Evolutionary conservation across 2,329 filamentous ascomycete genomes (phyloP).

Genomic region (Colletotrichum melonis): DNA sequence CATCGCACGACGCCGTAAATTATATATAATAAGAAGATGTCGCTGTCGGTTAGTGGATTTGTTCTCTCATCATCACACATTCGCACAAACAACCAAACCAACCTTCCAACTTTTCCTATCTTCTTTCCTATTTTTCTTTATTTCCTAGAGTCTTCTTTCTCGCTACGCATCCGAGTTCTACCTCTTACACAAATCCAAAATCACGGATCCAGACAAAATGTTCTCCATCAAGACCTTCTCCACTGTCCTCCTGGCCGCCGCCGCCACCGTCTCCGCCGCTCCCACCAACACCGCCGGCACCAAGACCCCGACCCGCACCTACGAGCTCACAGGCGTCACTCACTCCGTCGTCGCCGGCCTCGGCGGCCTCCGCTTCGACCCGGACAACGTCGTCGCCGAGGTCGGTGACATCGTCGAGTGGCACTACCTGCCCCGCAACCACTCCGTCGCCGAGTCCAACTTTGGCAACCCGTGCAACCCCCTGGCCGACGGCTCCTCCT

Average conservation of each 20-base stretch:
- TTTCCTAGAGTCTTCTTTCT: slow-evolving; percentile 13
- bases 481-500: slow-evolving; percentile 49
- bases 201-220: slow-evolving; percentile 41
- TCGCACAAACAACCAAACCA: background rate
- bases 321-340: slow-evolving; percentile 51
- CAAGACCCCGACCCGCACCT: slow-evolving; percentile 46
- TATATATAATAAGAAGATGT: background rate
- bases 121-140: slow-evolving; percentile 16
- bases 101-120: slow-evolving; percentile 9
- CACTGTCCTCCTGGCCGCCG: slow-evolving; percentile 41
- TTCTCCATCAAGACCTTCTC: slow-evolving; percentile 44
- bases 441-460: slow-evolving; percentile 58
- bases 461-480: slow-evolving; percentile 57
- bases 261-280: slow-evolving; percentile 42
- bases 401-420: slow-evolving; percentile 65
- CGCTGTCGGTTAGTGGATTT: background rate
- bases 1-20: background rate
- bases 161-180: background rate
- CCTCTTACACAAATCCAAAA: background rate
- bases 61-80: slow-evolving; percentile 12
- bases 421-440: slow-evolving; percentile 64
- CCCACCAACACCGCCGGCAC: slow-evolving; percentile 47
- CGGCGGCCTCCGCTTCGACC: slow-evolving; percentile 61
- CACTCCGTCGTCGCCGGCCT: slow-evolving; percentile 59
- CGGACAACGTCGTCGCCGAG: slow-evolving; percentile 59